phyloP scores from a whole-genome alignment of 2,329 filamentous ascomycete genomes.

The Torrubiella hemipterigena region DNA sequence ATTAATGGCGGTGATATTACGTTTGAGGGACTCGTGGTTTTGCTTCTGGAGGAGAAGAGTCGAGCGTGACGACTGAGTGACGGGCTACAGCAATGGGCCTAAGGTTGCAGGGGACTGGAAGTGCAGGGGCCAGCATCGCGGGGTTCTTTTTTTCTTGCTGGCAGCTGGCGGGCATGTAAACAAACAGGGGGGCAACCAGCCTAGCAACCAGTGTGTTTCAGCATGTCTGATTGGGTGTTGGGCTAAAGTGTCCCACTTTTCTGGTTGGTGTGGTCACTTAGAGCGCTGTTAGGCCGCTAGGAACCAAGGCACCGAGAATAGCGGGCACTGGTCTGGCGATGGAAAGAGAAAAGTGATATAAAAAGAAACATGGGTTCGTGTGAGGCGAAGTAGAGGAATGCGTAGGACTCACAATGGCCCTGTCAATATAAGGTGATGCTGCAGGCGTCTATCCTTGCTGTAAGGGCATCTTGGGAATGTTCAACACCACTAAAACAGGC shows the following conservation, averaged over 20 bases:
- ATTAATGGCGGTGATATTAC: constrained; percentile 1
- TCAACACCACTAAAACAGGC: too few relatives aligned
- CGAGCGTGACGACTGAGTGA: too few relatives aligned
- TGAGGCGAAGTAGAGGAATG: too few relatives aligned
- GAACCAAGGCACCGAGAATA: too few relatives aligned
- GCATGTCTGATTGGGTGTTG: constrained; percentile 11
- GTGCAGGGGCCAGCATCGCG: constrained; percentile 11
- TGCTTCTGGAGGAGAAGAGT: neutral
- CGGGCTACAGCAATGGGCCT: constrained; percentile 4
- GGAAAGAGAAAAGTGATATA: too few relatives aligned
- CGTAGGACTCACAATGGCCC: too few relatives aligned
- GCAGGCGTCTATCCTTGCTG: too few relatives aligned
- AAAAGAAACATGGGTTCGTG: too few relatives aligned
- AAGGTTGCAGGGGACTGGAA: constrained; percentile 7
- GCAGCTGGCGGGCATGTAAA: constrained; percentile 13
- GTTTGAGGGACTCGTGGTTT: too few relatives aligned
- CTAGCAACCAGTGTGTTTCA: constrained; percentile 17
- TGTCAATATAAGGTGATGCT: too few relatives aligned
- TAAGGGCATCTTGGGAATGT: too few relatives aligned
- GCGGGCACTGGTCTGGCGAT: too few relatives aligned
- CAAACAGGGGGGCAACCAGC: constrained; percentile 20
- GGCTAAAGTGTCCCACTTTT: constrained; percentile 1
- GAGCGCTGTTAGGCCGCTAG: neutral
- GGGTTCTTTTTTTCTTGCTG: constrained; percentile 8
- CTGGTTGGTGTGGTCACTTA: neutral